Conservation (phyloP, 2,329 filamentous ascomycete genomes). For the Neospermospora avenae region DNA sequence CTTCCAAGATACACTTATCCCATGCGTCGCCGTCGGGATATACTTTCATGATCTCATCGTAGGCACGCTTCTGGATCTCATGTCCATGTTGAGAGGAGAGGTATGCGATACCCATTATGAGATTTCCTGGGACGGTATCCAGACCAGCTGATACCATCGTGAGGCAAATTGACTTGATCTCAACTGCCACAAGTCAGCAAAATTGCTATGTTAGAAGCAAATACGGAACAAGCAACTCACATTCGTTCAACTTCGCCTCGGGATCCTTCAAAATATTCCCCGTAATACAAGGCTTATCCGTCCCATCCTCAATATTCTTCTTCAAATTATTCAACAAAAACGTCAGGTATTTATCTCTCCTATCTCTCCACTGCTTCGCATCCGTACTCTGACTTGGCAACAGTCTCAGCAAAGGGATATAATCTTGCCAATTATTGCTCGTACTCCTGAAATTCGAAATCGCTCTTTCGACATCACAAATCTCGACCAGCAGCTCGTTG, state of each 20-base stretch:
- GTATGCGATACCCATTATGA: conserved; percentile 77
- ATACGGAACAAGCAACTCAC: conserved; percentile 39
- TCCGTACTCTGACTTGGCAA: conserved; percentile 59
- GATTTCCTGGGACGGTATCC: conserved; percentile 75
- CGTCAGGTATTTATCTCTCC: conserved; percentile 64
- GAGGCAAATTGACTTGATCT: conserved; percentile 76
- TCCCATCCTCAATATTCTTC: conserved; percentile 57
- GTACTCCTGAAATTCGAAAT: conserved; percentile 75
- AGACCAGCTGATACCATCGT: conserved; percentile 80
- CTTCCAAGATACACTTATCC: conserved; percentile 68
- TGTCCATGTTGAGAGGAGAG: conserved; percentile 66
- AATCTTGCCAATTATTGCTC: conserved; percentile 82
- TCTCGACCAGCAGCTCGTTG: conserved; percentile 66
- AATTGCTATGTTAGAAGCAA: conserved; percentile 30
- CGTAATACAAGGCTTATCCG: conserved; percentile 65
- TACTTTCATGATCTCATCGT: conserved; percentile 65
- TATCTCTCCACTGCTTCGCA: conserved; percentile 62
- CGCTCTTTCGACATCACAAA: conserved; percentile 70
- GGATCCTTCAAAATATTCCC: conserved; percentile 61
- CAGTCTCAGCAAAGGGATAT: conserved; percentile 70
- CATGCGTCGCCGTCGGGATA: conserved; percentile 76
- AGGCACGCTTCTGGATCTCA: conserved; percentile 65
- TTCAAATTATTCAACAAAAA: conserved; percentile 58
- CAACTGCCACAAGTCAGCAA: conserved; percentile 49
- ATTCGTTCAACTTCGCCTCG: conserved; percentile 64